phyloP scores from a whole-genome alignment of 164 flowering plant species.

The Kingdonia uniflora region DNA sequence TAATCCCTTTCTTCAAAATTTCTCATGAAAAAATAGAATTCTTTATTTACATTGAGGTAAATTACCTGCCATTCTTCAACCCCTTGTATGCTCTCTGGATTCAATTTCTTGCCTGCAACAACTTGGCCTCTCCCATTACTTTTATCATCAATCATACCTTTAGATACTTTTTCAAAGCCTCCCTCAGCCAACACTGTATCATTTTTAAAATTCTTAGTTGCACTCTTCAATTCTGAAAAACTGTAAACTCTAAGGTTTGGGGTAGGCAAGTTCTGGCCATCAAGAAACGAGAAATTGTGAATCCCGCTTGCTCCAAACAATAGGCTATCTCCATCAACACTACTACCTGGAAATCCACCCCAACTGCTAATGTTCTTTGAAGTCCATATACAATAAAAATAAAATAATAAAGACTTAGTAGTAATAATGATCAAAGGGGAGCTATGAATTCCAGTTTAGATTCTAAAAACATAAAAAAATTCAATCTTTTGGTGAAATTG shows the following conservation, averaged over 20 bases:
- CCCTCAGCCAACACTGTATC: slow-evolving; percentile 53
- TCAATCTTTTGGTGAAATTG: no score
- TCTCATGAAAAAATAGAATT: no score
- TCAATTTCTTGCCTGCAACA: slow-evolving; percentile 67
- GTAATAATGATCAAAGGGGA: no score
- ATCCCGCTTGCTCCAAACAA: not conserved
- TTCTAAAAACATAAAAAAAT: no score
- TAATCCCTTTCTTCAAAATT: no score
- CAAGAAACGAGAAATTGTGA: slow-evolving; percentile 12
- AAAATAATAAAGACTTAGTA: no score
- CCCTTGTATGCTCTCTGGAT: slow-evolving; percentile 56
- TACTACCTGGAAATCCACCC: not conserved
- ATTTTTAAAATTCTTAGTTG: slow-evolving; percentile 53
- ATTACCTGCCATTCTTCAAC: slow-evolving; percentile 73
- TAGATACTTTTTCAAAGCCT: slow-evolving; percentile 63
- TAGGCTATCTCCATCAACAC: not conserved
- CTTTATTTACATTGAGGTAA: no score
- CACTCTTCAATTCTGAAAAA: slow-evolving; percentile 45
- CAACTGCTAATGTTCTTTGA: slow-evolving; percentile 10
- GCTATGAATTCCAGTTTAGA: no score
- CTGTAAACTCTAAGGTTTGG: slow-evolving; percentile 43
- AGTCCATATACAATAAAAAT: slow-evolving; percentile 2
- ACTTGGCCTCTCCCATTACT: slow-evolving; percentile 31
- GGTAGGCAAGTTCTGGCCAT: slow-evolving; percentile 31
- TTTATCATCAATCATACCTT: slow-evolving; percentile 57